A percentile compares a stretch with the other conserved stretches of the same genome.
Conservation (phyloP, 2,329 filamentous ascomycete species). For the Ceratocystis cubensis region DNA sequence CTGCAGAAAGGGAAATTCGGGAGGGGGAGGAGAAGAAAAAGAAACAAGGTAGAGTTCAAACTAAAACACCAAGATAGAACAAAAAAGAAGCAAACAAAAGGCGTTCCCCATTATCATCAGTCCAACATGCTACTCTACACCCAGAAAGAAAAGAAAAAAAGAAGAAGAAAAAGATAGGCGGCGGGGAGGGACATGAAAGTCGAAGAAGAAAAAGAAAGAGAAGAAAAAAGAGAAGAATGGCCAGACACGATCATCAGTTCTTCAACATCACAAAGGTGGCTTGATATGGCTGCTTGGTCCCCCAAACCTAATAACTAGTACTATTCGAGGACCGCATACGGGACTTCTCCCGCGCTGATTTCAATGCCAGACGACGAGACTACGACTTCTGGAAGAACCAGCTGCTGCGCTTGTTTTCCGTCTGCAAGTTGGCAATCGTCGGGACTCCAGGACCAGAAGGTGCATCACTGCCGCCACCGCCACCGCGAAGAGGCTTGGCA, state of each 20-base stretch:
- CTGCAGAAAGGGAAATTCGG: not conserved
- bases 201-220: not conserved
- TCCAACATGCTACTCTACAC: constrained; percentile 14
- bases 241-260: constrained; percentile 13
- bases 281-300: constrained; percentile 2
- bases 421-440: constrained; percentile 44
- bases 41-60: not conserved
- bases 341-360: constrained; percentile 15
- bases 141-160: constrained; percentile 12
- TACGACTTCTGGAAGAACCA: constrained; percentile 61
- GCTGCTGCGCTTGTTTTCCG: constrained; percentile 56
- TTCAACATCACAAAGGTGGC: constrained; percentile 12
- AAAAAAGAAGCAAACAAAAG: constrained; percentile 7
- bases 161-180: not conserved
- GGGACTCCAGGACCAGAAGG: constrained; percentile 37
- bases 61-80: not conserved
- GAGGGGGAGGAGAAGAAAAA: not conserved
- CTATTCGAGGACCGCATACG: constrained; percentile 9
- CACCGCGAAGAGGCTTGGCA: constrained; percentile 55
- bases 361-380: constrained; percentile 21
- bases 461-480: constrained; percentile 40
- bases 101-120: constrained; percentile 11
- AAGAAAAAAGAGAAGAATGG: constrained; percentile 5
- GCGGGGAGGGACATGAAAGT: not conserved
- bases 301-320: constrained; percentile 15